These are phyloP conservation scores for Leccinum variicolor DNA, from an alignment of 768 basidiomycete species.

Conservation along the genomic window DNA sequence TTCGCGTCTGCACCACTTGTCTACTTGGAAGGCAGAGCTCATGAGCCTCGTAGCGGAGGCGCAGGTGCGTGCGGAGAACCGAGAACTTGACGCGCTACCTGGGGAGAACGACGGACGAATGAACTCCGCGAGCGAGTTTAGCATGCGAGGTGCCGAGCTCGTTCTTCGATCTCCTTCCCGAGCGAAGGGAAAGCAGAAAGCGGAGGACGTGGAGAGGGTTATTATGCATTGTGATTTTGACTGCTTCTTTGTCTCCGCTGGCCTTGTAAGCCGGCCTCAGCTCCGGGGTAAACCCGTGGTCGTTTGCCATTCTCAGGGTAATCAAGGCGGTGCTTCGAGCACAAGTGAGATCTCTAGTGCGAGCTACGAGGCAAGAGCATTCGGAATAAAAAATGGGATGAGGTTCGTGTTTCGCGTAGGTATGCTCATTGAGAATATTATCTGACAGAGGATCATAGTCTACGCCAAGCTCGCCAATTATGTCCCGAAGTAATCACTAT, in stretches of 20 bases:
- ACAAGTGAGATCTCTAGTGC: slow-evolving; percentile 95
- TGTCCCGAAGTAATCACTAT: slow-evolving; percentile 74
- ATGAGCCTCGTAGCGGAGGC: slow-evolving; percentile 76
- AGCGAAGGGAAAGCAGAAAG: slow-evolving; percentile 51
- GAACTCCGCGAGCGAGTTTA: slow-evolving; percentile 30
- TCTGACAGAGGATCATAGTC: slow-evolving; percentile 37
- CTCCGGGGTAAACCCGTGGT: slow-evolving; percentile 86
- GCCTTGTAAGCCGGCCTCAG: slow-evolving; percentile 74
- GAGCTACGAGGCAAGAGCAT: slow-evolving; percentile 88
- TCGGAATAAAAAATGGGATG: slow-evolving; percentile 94
- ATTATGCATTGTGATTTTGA: slow-evolving; percentile 97
- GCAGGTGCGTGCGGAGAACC: slow-evolving; percentile 62
- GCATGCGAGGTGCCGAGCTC: slow-evolving; percentile 53
- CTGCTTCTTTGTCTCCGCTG: slow-evolving; percentile 95
- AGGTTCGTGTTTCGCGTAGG: slow-evolving; percentile 48
- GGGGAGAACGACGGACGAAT: not conserved
- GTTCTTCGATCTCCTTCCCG: slow-evolving; percentile 46
- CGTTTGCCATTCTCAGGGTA: slow-evolving; percentile 91
- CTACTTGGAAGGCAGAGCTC: slow-evolving; percentile 90
- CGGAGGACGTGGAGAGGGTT: slow-evolving; percentile 49
- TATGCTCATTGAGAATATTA: not conserved
- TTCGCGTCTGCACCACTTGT: slow-evolving; percentile 89
- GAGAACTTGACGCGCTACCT: slow-evolving; percentile 10
- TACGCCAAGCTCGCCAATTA: slow-evolving; percentile 74
- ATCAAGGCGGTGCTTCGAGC: slow-evolving; percentile 65